Evolutionary conservation across 345 rosid genomes (phyloP).

Genomic region (Alliaria petiolata): DNA sequence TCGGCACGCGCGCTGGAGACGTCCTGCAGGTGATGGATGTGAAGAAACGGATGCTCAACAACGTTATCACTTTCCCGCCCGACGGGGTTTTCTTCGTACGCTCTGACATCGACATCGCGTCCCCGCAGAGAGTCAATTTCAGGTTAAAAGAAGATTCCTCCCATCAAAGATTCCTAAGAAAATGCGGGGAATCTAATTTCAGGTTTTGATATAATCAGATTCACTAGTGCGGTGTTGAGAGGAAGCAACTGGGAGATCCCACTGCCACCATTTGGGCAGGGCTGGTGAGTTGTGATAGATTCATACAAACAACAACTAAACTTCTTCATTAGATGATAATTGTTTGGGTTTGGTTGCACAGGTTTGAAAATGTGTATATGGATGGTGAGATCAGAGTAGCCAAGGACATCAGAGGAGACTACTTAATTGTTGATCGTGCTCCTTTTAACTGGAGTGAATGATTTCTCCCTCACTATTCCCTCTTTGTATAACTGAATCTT

Average conservation of each 20-base stretch:
- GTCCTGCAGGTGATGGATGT: conserved; percentile 92
- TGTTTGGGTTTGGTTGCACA: conserved; percentile 9
- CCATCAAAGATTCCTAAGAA: no score
- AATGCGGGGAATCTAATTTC: background rate
- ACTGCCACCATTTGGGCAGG: conserved; percentile 88
- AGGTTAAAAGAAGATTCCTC: conserved; percentile 35
- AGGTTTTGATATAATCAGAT: conserved; percentile 39
- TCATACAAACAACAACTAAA: background rate
- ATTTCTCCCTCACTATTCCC: conserved; percentile 1
- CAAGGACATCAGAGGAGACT: conserved; percentile 75
- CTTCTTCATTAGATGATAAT: background rate
- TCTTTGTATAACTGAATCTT: background rate
- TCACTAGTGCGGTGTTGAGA: conserved; percentile 74
- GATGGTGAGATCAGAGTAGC: conserved; percentile 72
- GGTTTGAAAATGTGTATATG: conserved; percentile 66
- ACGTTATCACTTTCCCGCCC: conserved; percentile 90
- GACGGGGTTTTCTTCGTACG: conserved; percentile 89
- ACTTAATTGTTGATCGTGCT: conserved; percentile 63
- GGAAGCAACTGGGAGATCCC: conserved; percentile 76
- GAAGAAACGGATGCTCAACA: conserved; percentile 48
- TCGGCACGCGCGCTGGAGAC: conserved; percentile 75
- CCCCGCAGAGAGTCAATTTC: conserved; percentile 81
- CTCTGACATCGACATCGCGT: conserved; percentile 61
- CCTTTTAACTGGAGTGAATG: conserved; percentile 58
- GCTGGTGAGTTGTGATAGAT: conserved; percentile 62